Base-by-base conservation (phyloP, 2,329 filamentous ascomycete species). In the Neoarthrinium moseri region DNA sequence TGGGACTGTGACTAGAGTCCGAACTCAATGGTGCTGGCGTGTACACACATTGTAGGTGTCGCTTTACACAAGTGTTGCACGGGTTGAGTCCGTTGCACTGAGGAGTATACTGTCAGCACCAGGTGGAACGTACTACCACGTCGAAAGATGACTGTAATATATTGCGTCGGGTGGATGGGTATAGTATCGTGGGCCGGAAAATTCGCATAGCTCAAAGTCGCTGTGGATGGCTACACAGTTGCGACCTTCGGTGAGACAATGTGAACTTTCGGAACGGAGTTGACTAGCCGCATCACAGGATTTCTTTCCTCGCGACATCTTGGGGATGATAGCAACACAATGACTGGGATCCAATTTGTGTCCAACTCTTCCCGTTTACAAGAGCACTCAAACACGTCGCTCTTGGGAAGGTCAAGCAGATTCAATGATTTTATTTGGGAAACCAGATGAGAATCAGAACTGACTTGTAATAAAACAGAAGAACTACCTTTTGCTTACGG, bases 401-500 rank as follows among this genome's bases (percentile, higher is more conserved):
- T n/a, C n/a, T n/a, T n/a, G n/a, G n/a, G n/a, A n/a, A n/a, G n/a
- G n/a, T n/a, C n/a, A n/a, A n/a, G n/a, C n/a, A n/a, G n/a, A n/a
- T n/a, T n/a, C n/a, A n/a, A n/a, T n/a, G n/a, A n/a, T n/a, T n/a
- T n/a, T n/a, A n/a, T n/a, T n/a, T n/a, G n/a, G n/a, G n/a, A n/a
- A n/a, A n/a, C n/a, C n/a, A n/a, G n/a, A n/a, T n/a, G n/a, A n/a
- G n/a, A n/a, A n/a, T n/a, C n/a, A n/a, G n/a, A n/a, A n/a, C n/a
- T n/a, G n/a, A n/a, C n/a, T n/a, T n/a, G n/a, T n/a, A n/a, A n/a
- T n/a, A n/a, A n/a, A n/a, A n/a, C n/a, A n/a, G n/a, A n/a, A n/a
- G 42, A 57, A 75, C 71, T 59, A 82, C 83, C 72, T 85, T 86
- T 66, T 86, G 82, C 62, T 86, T 86, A 51, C 82, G 75, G 49